phyloP scores from a whole-genome alignment of 2,329 filamentous ascomycete genomes.

The Acephala macrosclerotiorum region DNA sequence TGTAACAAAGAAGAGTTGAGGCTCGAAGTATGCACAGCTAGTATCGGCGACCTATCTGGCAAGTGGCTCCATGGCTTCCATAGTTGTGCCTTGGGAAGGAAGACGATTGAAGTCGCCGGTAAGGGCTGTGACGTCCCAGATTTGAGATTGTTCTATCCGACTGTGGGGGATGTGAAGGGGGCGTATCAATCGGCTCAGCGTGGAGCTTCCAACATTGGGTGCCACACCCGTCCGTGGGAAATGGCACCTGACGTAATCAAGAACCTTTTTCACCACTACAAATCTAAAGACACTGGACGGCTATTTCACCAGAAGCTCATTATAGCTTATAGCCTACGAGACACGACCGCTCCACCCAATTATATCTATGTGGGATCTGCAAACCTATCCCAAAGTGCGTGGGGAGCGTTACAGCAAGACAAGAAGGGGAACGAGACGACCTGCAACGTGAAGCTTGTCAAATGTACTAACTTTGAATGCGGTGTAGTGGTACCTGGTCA shows the following conservation, averaged over 20 bases:
- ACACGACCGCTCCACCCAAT: slow-evolving; percentile 14
- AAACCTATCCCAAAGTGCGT: slow-evolving; percentile 25
- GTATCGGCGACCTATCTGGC: slow-evolving; percentile 19
- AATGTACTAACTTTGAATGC: slow-evolving; percentile 24
- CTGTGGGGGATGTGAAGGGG: slow-evolving; percentile 22
- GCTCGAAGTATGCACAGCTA: slow-evolving; percentile 27
- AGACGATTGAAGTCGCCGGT: slow-evolving; percentile 8
- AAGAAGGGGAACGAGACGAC: slow-evolving; percentile 25
- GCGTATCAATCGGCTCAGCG: slow-evolving; percentile 15
- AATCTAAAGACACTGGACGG: slow-evolving; percentile 23
- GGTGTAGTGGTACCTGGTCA: slow-evolving; percentile 22
- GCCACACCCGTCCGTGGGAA: slow-evolving; percentile 26
- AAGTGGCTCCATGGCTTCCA: slow-evolving; percentile 27
- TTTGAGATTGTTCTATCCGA: slow-evolving; percentile 28
- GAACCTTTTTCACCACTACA: slow-evolving; percentile 26
- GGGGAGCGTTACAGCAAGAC: slow-evolving; percentile 21
- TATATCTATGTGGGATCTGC: slow-evolving; percentile 26
- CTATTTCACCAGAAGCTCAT: slow-evolving; percentile 28
- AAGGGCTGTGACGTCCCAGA: slow-evolving; percentile 16
- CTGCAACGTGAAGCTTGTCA: slow-evolving; percentile 21
- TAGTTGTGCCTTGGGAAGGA: slow-evolving; percentile 24
- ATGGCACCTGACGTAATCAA: slow-evolving; percentile 20
- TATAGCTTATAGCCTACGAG: slow-evolving; percentile 20
- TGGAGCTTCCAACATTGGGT: slow-evolving; percentile 27
- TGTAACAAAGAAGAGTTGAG: slow-evolving; percentile 13